Conservation (phyloP, 139 green algal genomes). For the Chlamydomonas schloesseri region DNA sequence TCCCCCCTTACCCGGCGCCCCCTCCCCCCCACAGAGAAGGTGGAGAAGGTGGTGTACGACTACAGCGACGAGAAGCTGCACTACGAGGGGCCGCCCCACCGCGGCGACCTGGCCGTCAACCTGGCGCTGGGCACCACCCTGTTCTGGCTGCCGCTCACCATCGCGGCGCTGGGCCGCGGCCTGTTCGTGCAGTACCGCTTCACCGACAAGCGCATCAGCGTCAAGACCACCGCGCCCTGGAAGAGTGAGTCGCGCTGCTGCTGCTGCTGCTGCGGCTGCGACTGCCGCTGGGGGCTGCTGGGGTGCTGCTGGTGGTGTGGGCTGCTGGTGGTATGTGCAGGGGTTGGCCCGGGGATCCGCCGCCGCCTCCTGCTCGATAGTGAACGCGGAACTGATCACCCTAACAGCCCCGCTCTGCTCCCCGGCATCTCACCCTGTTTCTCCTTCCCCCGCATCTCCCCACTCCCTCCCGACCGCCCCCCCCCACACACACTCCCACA, state of each 20-base stretch:
- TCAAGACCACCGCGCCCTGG: constrained; percentile 87
- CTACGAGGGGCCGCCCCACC: constrained; percentile 58
- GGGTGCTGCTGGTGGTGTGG: too few species aligned
- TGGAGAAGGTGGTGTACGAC: constrained; percentile 42
- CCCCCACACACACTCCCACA: background rate
- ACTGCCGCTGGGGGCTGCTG: too few species aligned
- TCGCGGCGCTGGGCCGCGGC: constrained; percentile 76
- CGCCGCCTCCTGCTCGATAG: too few species aligned
- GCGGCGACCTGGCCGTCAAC: constrained; percentile 88
- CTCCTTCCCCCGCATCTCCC: background rate
- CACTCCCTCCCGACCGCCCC: background rate
- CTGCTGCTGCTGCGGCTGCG: background rate
- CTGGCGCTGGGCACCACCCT: constrained; percentile 84
- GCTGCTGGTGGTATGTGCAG: too few species aligned
- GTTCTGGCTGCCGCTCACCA: constrained; percentile 87
- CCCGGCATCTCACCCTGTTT: too few species aligned
- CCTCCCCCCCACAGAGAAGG: background rate
- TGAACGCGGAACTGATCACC: too few species aligned
- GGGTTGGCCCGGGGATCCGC: too few species aligned
- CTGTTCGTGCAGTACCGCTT: constrained; percentile 93
- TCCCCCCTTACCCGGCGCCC: background rate
- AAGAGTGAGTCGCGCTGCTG: constrained; percentile 69
- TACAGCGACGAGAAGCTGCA: constrained; percentile 5
- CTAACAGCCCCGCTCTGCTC: too few species aligned
- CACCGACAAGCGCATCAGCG: constrained; percentile 86